These are phyloP conservation scores for Sechiopsis laciniata DNA, from an alignment of 306 rosid genomes.

Conservation along the genomic window DNA sequence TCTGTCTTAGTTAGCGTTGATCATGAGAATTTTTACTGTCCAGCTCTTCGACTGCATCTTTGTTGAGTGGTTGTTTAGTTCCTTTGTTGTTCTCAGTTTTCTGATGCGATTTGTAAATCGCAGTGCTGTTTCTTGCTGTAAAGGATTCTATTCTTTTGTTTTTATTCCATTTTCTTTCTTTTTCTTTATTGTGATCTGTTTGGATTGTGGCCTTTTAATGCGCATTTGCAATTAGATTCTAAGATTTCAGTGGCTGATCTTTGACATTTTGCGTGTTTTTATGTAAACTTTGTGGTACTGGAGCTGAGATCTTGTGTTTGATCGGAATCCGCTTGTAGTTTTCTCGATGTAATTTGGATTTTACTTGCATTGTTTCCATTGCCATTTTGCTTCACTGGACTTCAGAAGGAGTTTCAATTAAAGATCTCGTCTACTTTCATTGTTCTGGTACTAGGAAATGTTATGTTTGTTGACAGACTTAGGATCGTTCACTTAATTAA, in stretches of 20 bases:
- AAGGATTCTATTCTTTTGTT: neutral
- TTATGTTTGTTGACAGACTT: too few species aligned
- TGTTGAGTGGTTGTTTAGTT: neutral
- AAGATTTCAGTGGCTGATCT: neutral
- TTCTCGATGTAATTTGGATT: neutral
- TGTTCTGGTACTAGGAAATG: neutral
- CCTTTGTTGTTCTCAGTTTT: neutral
- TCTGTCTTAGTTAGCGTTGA: too few species aligned
- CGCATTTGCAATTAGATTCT: conserved; percentile 3
- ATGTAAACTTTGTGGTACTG: neutral
- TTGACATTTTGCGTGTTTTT: neutral
- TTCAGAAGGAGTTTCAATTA: too few species aligned
- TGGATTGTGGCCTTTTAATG: neutral
- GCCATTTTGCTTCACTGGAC: conserved; percentile 5
- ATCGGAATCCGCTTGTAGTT: neutral
- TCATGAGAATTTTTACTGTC: too few species aligned
- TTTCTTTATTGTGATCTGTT: neutral
- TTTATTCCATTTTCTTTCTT: too few species aligned
- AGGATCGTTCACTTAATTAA: neutral
- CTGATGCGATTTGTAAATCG: neutral
- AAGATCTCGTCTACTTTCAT: neutral
- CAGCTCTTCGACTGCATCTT: neutral
- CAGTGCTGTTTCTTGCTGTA: neutral
- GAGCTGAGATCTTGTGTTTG: conserved; percentile 12
- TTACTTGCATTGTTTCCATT: neutral